Base-by-base conservation (phyloP, 2,329 filamentous ascomycete species). In the Fragosphaeria purpurea region DNA sequence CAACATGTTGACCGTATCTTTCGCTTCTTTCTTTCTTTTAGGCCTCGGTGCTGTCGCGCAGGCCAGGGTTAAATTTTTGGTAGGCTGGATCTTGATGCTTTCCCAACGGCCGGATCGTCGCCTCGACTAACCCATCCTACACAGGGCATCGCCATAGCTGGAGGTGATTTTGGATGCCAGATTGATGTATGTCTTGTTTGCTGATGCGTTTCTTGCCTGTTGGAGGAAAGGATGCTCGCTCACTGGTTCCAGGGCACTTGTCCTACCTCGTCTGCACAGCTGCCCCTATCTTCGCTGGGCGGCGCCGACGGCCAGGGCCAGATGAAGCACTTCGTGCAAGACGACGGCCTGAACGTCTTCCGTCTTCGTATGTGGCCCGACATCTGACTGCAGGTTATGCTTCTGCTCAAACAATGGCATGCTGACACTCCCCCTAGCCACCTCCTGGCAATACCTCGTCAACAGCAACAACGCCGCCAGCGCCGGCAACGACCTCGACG, bases 241-340 rank as follows among this genome's bases (percentile, higher is more conserved):
- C 12, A 30, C 39, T 12, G 22, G 22, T 12, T 39, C 5, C 39
- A 60, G 55, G 70, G 70, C 13, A 65, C 57, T 33, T 70, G 69
- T 59, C 61, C 60, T 22, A 48, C 64, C 8, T 59, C 57, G 1
- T 57, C 60, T 13, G 58, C 60, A 30, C 53, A 58, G 6, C 61
- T 67, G 7, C 68, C 70, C 6, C 50, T 67, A 4, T 41, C 54
- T 5, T 44, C 54, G 12, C 45, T 63, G 4, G 61, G 61, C 7
- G 61, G 64, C 2, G 57, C 59, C 6, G 65, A 69, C 54, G 65
- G 65, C 30, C 56, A 67, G 4, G 67, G 60, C 4, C 76, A 79
- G 58, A 79, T 80, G 69, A 65, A 74, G 49, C 78, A 82, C 57
- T 82, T 80, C 55, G 66, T 72, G 48, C 68, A 68, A 11, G 69